These are phyloP conservation scores for Arbutus unedo DNA, from an alignment of 148 eudicot genomes.

Conservation along the genomic window DNA sequence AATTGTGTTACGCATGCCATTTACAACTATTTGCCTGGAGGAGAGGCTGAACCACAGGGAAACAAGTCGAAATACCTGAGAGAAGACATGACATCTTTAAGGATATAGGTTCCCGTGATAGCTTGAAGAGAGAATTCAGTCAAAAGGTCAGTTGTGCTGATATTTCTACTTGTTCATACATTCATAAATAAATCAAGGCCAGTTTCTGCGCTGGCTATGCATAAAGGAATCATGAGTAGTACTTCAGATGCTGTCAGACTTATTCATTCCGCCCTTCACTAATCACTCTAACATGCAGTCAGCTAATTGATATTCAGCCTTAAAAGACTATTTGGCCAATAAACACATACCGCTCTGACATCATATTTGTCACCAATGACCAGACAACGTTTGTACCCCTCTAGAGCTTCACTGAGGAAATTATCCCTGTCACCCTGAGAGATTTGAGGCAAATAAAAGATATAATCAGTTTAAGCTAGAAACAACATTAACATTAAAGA, in stretches of 20 bases:
- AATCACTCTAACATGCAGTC: constrained; percentile 1
- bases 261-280: not conserved
- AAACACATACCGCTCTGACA: constrained; percentile 75
- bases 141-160: not conserved
- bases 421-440: constrained; percentile 90
- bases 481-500: not conserved
- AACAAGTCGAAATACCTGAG: constrained; percentile 96
- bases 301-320: not conserved
- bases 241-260: not conserved
- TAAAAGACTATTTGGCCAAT: not conserved
- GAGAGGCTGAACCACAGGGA: constrained; percentile 94
- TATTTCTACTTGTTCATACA: not conserved
- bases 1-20: constrained; percentile 72
- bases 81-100: constrained; percentile 2
- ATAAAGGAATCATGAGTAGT: not conserved
- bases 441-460: constrained; percentile 9
- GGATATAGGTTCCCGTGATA: not conserved
- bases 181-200: not conserved
- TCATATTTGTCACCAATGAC: constrained; percentile 93
- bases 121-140: constrained; percentile 12
- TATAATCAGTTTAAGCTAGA: not conserved
- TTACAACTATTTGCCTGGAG: constrained; percentile 64
- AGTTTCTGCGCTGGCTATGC: not conserved
- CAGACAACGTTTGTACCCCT: constrained; percentile 81
- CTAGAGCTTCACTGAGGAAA: constrained; percentile 73